phyloP scores from a whole-genome alignment of 2,329 filamentous ascomycete genomes.

The Xylariaceae sp. region DNA sequence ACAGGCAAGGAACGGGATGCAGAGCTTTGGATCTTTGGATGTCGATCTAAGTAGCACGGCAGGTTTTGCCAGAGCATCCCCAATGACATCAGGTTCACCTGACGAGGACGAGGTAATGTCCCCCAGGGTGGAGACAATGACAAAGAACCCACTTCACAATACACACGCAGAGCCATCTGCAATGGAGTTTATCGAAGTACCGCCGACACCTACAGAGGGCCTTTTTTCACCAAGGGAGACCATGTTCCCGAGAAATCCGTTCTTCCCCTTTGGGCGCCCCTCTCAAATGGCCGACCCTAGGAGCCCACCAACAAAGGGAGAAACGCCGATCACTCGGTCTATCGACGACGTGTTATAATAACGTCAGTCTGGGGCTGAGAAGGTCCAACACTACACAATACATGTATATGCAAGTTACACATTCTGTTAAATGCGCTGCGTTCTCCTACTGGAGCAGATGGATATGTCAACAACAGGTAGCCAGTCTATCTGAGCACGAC shows the following conservation, averaged over 20 bases:
- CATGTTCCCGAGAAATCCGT: conserved; percentile 50
- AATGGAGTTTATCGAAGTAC: conserved; percentile 48
- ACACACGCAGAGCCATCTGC: conserved; percentile 38
- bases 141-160: conserved; percentile 58
- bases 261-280: conserved; percentile 47
- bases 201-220: conserved; percentile 46
- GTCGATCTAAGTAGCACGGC: too few species aligned
- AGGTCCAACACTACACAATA: background rate
- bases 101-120: conserved; percentile 59
- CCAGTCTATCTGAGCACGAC: too few species aligned
- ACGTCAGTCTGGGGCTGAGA: background rate
- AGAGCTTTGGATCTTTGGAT: conserved; percentile 39
- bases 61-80: too few species aligned
- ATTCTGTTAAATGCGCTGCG: too few species aligned
- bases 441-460: too few species aligned
- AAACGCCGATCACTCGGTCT: conserved; percentile 68
- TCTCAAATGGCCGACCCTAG: conserved; percentile 57
- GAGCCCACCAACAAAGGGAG: conserved; percentile 68
- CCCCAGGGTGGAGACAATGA: conserved; percentile 68
- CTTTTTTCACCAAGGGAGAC: conserved; percentile 49
- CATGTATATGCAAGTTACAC: background rate
- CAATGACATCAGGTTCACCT: conserved; percentile 32
- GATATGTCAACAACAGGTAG: too few species aligned
- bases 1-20: conserved; percentile 33
- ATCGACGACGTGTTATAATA: conserved; percentile 70